Percentiles rank a stretch among this genome's conserved stretches.
These are phyloP conservation scores for Pleurotus tuber-regium DNA, from an alignment of 768 basidiomycete species.

Conservation along the genomic window DNA sequence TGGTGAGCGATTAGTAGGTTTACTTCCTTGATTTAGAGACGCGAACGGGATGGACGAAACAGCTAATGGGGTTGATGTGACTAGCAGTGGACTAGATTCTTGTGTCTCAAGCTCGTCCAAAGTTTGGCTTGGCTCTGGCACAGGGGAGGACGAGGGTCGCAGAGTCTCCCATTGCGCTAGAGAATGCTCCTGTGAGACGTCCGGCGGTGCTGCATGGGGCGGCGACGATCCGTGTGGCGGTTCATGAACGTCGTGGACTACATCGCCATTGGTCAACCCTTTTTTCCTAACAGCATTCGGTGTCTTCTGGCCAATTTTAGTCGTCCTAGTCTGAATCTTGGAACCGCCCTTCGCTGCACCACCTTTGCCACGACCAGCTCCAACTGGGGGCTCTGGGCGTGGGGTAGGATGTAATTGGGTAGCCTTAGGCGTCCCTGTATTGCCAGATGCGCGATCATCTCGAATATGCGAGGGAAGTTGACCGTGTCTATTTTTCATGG, in stretches of 20 bases:
- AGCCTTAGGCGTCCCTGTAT: neutral
- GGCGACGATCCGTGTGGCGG: too few relatives aligned
- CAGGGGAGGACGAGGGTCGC: slow-evolving; percentile 19
- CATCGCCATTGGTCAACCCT: too few relatives aligned
- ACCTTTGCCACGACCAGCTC: too few relatives aligned
- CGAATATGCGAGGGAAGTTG: neutral
- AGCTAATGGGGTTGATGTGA: slow-evolving; percentile 18
- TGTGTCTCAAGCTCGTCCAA: neutral
- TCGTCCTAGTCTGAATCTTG: too few relatives aligned
- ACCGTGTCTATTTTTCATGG: neutral
- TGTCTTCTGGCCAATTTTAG: too few relatives aligned
- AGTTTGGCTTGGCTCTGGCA: slow-evolving; percentile 14
- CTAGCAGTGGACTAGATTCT: neutral
- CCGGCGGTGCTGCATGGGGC: neutral
- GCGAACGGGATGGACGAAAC: slow-evolving; percentile 55
- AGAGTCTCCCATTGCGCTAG: slow-evolving; percentile 22
- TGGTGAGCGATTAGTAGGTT: slow-evolving; percentile 19
- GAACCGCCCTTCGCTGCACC: too few relatives aligned
- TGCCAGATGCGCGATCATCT: neutral
- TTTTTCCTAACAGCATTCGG: too few relatives aligned
- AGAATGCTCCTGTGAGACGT: slow-evolving; percentile 7
- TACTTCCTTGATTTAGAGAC: slow-evolving; percentile 29
- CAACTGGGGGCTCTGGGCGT: slow-evolving; percentile 15
- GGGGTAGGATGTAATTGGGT: slow-evolving; percentile 16
- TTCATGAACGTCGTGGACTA: too few relatives aligned